Conservation (phyloP, 768 basidiomycete species). For the Tulasnella sp. region DNA sequence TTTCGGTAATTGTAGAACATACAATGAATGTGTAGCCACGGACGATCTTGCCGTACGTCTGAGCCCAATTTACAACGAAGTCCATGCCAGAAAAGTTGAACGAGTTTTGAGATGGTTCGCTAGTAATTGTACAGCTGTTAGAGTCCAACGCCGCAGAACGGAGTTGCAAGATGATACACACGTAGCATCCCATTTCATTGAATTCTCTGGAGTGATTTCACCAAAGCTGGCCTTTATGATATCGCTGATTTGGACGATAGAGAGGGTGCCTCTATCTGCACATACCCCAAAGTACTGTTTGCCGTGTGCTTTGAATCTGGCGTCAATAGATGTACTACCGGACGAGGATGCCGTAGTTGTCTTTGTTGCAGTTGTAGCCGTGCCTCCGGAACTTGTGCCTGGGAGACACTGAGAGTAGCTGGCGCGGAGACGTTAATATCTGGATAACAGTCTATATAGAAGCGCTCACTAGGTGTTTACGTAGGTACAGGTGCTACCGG, state of each 20-base stretch:
- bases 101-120: neutral
- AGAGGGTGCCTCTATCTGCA: neutral
- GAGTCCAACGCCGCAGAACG: neutral
- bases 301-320: neutral
- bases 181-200: no score
- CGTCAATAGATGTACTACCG: no score
- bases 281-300: neutral
- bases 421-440: no score
- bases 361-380: no score
- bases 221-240: constrained; percentile 24
- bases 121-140: neutral
- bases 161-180: neutral
- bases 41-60: constrained; percentile 13
- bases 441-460: no score
- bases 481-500: no score
- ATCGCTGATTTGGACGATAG: neutral
- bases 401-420: no score
- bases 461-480: no score
- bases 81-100: constrained; percentile 8
- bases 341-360: no score
- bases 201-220: constrained; percentile 20
- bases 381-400: no score
- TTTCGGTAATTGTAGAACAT: no score
- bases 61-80: constrained; percentile 21
- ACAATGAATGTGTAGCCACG: constrained; percentile 18